Evolutionary conservation across 2,329 filamentous ascomycete species (phyloP).

Genomic region (Epichloe aotearoae): DNA sequence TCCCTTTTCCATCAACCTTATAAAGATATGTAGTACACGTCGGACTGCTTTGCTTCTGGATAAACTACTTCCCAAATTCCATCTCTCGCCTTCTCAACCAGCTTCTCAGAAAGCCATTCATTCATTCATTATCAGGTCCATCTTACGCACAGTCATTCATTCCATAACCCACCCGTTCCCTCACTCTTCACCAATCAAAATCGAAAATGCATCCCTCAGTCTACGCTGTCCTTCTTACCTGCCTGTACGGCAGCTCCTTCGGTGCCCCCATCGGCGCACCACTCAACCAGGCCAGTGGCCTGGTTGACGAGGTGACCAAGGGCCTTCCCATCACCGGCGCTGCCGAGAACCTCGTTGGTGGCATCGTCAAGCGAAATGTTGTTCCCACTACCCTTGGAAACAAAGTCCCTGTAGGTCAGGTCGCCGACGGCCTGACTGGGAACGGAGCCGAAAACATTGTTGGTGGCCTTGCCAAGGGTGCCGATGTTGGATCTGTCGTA

Average conservation of each 20-base stretch:
- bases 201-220: conserved; percentile 2
- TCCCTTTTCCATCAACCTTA: no score
- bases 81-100: no score
- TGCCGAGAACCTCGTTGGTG: background rate
- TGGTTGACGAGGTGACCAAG: background rate
- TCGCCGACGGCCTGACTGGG: no score
- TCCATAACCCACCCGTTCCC: background rate
- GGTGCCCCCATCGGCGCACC: background rate
- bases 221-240: conserved; percentile 2
- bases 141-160: background rate
- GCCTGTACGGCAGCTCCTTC: conserved; percentile 3
- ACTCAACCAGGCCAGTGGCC: background rate
- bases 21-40: no score
- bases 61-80: no score
- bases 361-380: background rate
- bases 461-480: background rate
- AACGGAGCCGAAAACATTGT: background rate
- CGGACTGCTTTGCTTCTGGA: no score
- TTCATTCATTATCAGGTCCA: background rate
- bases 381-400: background rate
- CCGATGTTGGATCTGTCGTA: background rate
- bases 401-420: background rate
- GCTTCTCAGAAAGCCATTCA: background rate
- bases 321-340: no score
- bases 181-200: background rate